Evolutionary conservation across 2,329 filamentous ascomycete species (phyloP).

Genomic region (Claviceps monticola): DNA sequence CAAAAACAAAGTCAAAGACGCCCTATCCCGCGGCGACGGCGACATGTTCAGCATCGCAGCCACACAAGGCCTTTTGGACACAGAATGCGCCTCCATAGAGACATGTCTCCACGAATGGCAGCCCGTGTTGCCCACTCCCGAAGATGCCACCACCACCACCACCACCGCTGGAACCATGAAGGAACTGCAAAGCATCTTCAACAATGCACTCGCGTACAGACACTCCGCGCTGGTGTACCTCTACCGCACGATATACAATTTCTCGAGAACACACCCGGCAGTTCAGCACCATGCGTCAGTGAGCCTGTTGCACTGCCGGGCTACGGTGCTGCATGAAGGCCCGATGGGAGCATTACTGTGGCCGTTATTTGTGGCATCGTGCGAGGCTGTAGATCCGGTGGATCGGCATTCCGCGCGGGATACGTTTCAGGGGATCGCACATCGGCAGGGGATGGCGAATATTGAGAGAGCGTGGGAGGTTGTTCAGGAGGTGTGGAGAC

Average conservation of each 20-base stretch:
- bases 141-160: neutral
- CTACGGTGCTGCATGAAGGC: conserved; percentile 39
- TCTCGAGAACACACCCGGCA: conserved; percentile 29
- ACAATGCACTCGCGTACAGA: conserved; percentile 46
- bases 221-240: conserved; percentile 45
- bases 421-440: conserved; percentile 39
- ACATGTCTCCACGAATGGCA: conserved; percentile 41
- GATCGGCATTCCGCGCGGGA: conserved; percentile 38
- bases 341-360: conserved; percentile 52
- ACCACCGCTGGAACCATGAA: conserved; percentile 19
- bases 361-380: conserved; percentile 50
- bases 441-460: conserved; percentile 50
- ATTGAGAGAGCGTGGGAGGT: conserved; percentile 48
- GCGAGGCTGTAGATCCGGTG: conserved; percentile 36
- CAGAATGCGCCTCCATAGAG: conserved; percentile 40
- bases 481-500: conserved; percentile 46
- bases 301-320: conserved; percentile 38
- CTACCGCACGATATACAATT: conserved; percentile 38
- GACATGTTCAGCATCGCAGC: conserved; percentile 27
- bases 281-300: conserved; percentile 40
- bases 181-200: conserved; percentile 38
- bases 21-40: conserved; percentile 25
- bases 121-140: conserved; percentile 29
- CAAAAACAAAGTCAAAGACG: conserved; percentile 36
- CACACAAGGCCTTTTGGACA: conserved; percentile 35